Conservation (phyloP, 1,284 basidiomycete genomes). For the Sphaerobolus stellatus region DNA sequence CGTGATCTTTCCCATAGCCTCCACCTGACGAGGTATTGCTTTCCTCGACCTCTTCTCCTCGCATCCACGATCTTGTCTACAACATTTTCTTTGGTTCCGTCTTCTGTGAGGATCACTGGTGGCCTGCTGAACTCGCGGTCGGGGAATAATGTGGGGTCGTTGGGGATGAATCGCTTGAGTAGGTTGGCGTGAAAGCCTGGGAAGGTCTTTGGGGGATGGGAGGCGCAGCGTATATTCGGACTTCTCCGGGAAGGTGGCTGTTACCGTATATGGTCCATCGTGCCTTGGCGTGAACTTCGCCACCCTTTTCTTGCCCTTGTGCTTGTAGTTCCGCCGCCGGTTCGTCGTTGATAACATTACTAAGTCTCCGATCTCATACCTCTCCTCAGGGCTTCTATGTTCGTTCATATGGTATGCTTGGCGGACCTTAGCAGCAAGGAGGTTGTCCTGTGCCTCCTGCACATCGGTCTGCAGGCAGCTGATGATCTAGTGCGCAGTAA, state of each 20-base stretch:
- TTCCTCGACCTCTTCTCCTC: too few relatives aligned
- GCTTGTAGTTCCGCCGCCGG: not conserved
- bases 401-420: slow-evolving; percentile 22
- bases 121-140: slow-evolving; percentile 12
- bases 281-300: not conserved
- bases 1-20: not conserved
- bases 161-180: slow-evolving; percentile 24
- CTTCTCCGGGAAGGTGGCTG: slow-evolving; percentile 12
- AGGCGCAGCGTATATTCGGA: slow-evolving; percentile 30
- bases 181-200: slow-evolving; percentile 27
- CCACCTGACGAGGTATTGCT: not conserved
- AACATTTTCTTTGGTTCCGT: not conserved
- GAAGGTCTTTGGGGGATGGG: slow-evolving; percentile 19
- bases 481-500: not conserved
- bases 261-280: slow-evolving; percentile 28
- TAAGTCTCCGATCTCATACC: slow-evolving; percentile 5
- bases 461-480: slow-evolving; percentile 10
- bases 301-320: not conserved
- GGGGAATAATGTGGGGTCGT: slow-evolving; percentile 28
- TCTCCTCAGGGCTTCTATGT: not conserved
- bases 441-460: slow-evolving; percentile 27
- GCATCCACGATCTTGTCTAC: not conserved
- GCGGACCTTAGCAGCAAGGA: slow-evolving; percentile 26
- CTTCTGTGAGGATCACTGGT: not conserved
- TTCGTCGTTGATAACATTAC: slow-evolving; percentile 2